phyloP scores from a whole-genome alignment of 1,139 yeast species.

The Zygosaccharomyces pseudobailii region DNA sequence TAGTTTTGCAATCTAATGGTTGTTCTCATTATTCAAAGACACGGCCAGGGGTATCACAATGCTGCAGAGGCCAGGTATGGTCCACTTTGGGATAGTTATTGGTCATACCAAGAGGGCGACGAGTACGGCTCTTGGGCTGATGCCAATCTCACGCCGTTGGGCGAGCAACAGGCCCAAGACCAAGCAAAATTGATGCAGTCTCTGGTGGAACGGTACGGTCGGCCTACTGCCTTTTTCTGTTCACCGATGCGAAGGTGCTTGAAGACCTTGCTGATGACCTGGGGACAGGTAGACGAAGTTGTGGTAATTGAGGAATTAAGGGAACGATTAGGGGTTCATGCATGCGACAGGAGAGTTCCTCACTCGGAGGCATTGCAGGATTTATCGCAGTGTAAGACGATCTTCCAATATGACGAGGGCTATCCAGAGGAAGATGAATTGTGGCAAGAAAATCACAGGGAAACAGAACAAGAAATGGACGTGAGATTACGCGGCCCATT shows the following conservation, averaged over 20 bases:
- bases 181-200: slow-evolving; percentile 39
- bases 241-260: slow-evolving; percentile 65
- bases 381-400: slow-evolving; percentile 18
- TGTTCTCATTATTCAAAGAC: slow-evolving; percentile 37
- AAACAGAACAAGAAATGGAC: slow-evolving; percentile 45
- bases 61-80: slow-evolving; percentile 57
- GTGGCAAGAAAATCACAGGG: slow-evolving; percentile 43
- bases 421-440: slow-evolving; percentile 47
- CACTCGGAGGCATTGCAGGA: slow-evolving; percentile 18
- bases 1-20: not conserved
- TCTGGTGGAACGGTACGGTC: slow-evolving; percentile 36
- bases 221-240: slow-evolving; percentile 52
- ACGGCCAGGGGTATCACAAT: slow-evolving; percentile 77
- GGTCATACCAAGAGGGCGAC: slow-evolving; percentile 46
- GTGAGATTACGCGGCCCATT: slow-evolving; percentile 34
- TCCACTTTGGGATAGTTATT: slow-evolving; percentile 53
- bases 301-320: slow-evolving; percentile 51
- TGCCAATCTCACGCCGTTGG: slow-evolving; percentile 48
- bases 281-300: slow-evolving; percentile 36
- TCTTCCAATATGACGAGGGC: slow-evolving; percentile 40
- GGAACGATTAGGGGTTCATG: slow-evolving; percentile 63
- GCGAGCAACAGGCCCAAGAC: slow-evolving; percentile 47
- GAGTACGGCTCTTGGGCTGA: slow-evolving; percentile 29
- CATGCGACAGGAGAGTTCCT: slow-evolving; percentile 55
- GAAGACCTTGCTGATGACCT: slow-evolving; percentile 53